phyloP scores from a whole-genome alignment of 2,329 filamentous ascomycete genomes.

The Esteya vermicola region DNA sequence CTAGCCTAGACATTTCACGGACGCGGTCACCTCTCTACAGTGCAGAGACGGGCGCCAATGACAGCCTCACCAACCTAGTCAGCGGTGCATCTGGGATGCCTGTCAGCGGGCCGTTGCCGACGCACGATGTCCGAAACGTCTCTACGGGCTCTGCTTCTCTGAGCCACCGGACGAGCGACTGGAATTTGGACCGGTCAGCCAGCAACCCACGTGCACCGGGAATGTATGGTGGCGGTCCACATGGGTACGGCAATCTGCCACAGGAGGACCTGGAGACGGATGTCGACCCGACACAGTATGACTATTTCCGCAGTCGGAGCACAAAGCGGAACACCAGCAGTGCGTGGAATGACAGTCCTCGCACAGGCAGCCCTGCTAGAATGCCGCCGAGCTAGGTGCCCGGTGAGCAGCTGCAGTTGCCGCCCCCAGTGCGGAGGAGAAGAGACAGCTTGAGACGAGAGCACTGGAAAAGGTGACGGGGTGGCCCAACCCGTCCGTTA shows the following conservation, averaged over 20 bases:
- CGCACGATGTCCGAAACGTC: background rate
- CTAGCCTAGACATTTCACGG: constrained; percentile 15
- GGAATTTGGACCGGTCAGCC: constrained; percentile 13
- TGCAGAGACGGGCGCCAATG: constrained; percentile 28
- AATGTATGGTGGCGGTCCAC: constrained; percentile 41
- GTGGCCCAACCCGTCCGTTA: background rate
- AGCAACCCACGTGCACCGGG: constrained; percentile 28
- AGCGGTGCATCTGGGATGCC: constrained; percentile 37
- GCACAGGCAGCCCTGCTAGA: constrained; percentile 1
- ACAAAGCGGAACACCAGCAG: constrained; percentile 7
- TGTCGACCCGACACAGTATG: constrained; percentile 35
- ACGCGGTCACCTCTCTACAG: constrained; percentile 33
- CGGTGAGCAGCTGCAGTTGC: constrained; percentile 1
- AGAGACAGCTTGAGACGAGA: constrained; percentile 6
- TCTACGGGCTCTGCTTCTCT: background rate
- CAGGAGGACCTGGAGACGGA: constrained; percentile 30
- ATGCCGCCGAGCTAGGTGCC: constrained; percentile 8
- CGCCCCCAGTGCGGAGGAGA: background rate
- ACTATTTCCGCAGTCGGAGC: constrained; percentile 36
- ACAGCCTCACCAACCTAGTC: constrained; percentile 38
- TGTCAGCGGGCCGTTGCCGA: constrained; percentile 14
- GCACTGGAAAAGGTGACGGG: constrained; percentile 1
- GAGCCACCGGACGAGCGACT: constrained; percentile 1
- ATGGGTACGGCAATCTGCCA: constrained; percentile 44
- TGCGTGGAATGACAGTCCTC: constrained; percentile 7